Evolutionary conservation across 2,329 filamentous ascomycete species (phyloP).

Genomic region (Cercospora janseana): DNA sequence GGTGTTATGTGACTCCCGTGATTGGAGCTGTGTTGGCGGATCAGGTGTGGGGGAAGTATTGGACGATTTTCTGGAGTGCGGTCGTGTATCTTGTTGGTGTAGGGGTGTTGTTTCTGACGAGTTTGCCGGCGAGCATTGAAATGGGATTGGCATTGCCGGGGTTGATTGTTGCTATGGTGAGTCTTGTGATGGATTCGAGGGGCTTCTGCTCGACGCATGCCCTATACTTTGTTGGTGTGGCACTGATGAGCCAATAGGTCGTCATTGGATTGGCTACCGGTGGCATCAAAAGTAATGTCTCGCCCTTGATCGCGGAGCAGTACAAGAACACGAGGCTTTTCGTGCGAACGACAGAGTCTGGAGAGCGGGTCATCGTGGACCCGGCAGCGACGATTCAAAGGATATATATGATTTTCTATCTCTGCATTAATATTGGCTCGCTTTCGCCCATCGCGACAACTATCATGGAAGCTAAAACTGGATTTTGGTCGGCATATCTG

Average conservation of each 20-base stretch:
- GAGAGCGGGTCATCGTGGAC: conserved; percentile 48
- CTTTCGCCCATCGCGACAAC: conserved; percentile 51
- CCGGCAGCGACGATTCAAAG: conserved; percentile 44
- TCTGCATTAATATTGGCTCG: conserved; percentile 68
- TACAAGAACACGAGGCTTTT: conserved; percentile 39
- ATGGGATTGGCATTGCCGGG: conserved; percentile 59
- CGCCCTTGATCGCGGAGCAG: conserved; percentile 49
- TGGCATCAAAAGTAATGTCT: conserved; percentile 76
- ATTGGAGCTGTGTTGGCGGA: conserved; percentile 28
- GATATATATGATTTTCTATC: conserved; percentile 28
- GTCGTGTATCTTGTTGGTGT: conserved; percentile 64
- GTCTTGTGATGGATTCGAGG: too few relatives aligned
- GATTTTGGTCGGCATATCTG: conserved; percentile 64
- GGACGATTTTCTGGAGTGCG: conserved; percentile 66
- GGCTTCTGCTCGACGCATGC: too few relatives aligned
- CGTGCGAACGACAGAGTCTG: conserved; percentile 41
- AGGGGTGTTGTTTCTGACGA: conserved; percentile 62
- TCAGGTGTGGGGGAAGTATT: conserved; percentile 61
- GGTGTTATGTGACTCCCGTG: conserved; percentile 30
- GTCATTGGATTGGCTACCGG: conserved; percentile 71
- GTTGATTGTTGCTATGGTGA: conserved; percentile 58
- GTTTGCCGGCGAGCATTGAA: conserved; percentile 61
- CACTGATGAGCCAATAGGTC: too few relatives aligned
- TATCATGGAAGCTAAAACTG: conserved; percentile 63
- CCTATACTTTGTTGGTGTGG: too few relatives aligned